Conservation (phyloP, 495 filamentous ascomycete genomes). For the Penicillium coffeae region DNA sequence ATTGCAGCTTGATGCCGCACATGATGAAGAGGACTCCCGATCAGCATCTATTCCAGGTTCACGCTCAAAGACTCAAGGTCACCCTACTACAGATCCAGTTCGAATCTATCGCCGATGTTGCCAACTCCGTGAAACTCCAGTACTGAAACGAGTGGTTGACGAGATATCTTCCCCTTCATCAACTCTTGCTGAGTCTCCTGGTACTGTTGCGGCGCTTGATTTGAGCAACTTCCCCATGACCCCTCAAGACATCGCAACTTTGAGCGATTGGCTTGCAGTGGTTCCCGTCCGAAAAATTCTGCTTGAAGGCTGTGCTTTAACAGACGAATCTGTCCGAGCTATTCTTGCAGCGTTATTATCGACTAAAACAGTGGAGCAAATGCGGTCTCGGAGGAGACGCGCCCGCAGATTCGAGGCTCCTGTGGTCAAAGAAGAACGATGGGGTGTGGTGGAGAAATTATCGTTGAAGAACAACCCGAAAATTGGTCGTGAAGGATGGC, state of each 20-base stretch:
- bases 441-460: slow-evolving; percentile 79
- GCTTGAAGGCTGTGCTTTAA: slow-evolving; percentile 80
- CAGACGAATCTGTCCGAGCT: slow-evolving; percentile 78
- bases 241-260: slow-evolving; percentile 73
- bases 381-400: slow-evolving; percentile 42
- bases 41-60: slow-evolving; percentile 20
- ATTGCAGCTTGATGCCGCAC: slow-evolving; percentile 65
- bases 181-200: slow-evolving; percentile 54
- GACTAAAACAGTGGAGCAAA: slow-evolving; percentile 61
- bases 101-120: slow-evolving; percentile 94
- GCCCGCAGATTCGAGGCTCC: slow-evolving; percentile 21
- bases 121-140: slow-evolving; percentile 84
- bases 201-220: slow-evolving; percentile 75
- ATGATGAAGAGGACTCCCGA: slow-evolving; percentile 43
- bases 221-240: slow-evolving; percentile 80
- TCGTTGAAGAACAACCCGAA: slow-evolving; percentile 86
- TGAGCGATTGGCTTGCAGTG: slow-evolving; percentile 90
- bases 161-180: slow-evolving; percentile 71
- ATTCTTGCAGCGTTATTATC: slow-evolving; percentile 84
- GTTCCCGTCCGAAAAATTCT: slow-evolving; percentile 84
- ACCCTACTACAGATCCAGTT: slow-evolving; percentile 84
- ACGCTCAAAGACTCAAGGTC: slow-evolving; percentile 54
- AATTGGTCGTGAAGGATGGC: slow-evolving; percentile 84
- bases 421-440: slow-evolving; percentile 35
- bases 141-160: slow-evolving; percentile 81